Base-by-base conservation (phyloP, 805 yeast genomes). In the Ogataea glucozyma region DNA sequence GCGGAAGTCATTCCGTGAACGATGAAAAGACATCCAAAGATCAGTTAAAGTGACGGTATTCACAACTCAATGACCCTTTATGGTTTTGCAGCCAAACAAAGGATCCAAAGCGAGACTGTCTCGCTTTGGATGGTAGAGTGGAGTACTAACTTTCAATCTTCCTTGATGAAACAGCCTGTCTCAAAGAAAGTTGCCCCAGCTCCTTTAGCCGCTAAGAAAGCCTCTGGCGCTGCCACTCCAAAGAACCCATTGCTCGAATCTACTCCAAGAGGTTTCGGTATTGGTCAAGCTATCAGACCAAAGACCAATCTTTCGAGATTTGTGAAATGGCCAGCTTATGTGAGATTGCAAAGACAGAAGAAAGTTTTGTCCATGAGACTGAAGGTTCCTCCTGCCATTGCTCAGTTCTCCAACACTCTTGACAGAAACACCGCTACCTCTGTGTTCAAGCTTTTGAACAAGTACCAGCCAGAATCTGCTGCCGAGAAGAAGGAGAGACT, bases 361-460 rank as follows among this genome's bases (percentile, higher is more conserved):
- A 91, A 91, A 83, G 85, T 91, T 72, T 81, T 91, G 72, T 77
- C 83, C 64, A 72, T 90, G 74, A 90, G 99, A 85, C 82, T 91
- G 70, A 91, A 93, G 85, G 99, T 91, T 70, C 99, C 99, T 61
- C 99, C 99, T 68, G 85, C 98, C 57, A 83, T 91, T 69, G 82
- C 98, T 57, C 99, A 91, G 79, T 91, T 91, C 84, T 89, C 88
- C 68, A 77, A 85, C 76, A 84, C 89, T 66, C 81, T 91, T 73
- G 99, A 91, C 86, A 90, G 90, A 86, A 91, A 91, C 89, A 86
- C 98, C 60, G 98, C 99, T 66, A 78, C 97, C 64, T 95, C 87
- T 76, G 79, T 96, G 62, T 87, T 91, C 84, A 90, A 90, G 82
- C 83, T 91, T 66, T 84, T 91, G 79, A 89, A 89, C 95, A 91